phyloP scores from a whole-genome alignment of 495 filamentous ascomycete species.

The Podospora anserina region DNA sequence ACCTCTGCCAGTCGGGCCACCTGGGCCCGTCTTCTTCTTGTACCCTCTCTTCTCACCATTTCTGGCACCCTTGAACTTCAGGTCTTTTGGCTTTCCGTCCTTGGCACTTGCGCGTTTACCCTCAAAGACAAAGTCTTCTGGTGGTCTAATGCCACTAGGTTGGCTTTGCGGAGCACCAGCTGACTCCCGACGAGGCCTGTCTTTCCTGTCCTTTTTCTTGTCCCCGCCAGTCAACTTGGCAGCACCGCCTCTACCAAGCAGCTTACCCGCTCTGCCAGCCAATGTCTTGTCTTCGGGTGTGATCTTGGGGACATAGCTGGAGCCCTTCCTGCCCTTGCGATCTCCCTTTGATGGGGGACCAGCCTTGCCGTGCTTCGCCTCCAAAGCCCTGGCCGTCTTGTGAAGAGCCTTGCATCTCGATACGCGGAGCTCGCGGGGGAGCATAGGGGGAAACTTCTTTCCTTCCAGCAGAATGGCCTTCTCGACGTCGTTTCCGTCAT shows the following conservation, averaged over 20 bases:
- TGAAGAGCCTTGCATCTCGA: constrained; percentile 73
- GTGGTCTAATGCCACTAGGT: constrained; percentile 38
- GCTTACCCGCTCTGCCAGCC: constrained; percentile 72
- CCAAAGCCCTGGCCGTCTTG: constrained; percentile 59
- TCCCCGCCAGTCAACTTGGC: constrained; percentile 49
- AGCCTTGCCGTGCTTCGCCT: constrained; percentile 27
- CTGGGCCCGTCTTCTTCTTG: constrained; percentile 34
- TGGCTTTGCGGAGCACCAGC: constrained; percentile 4
- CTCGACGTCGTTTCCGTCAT: constrained; percentile 81
- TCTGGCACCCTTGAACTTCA: constrained; percentile 57
- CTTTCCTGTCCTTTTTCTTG: constrained; percentile 23
- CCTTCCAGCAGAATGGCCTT: constrained; percentile 78
- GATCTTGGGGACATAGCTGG: constrained; percentile 58
- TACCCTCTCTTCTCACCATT: constrained; percentile 36
- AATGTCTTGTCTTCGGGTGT: constrained; percentile 66
- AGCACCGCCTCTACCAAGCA: constrained; percentile 79
- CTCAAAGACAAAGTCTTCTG: constrained; percentile 80
- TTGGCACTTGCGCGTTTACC: constrained; percentile 74
- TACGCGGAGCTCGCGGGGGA: constrained; percentile 85
- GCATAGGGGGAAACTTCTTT: constrained; percentile 88
- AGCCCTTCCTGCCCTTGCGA: constrained; percentile 23
- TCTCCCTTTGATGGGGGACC: constrained; percentile 6
- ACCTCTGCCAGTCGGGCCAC: constrained; percentile 23
- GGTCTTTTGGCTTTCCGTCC: constrained; percentile 57
- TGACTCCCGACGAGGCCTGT: constrained; percentile 24